Conservation (phyloP, 2,329 filamentous ascomycete species). For the Anisogramma anomala region DNA sequence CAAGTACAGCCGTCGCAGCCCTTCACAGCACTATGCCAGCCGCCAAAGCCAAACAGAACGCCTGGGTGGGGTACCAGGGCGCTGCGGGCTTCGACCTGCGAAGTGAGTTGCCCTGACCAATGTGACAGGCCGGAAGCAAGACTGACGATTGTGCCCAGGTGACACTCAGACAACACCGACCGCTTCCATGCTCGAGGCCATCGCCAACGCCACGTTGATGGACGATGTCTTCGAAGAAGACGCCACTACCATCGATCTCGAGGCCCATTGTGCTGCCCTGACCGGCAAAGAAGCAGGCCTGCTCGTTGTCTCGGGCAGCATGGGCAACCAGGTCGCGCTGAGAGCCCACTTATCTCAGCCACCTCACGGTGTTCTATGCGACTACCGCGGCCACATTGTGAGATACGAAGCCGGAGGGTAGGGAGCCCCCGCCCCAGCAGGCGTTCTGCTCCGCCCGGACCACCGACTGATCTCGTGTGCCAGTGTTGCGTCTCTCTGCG, state of each 20-base stretch:
- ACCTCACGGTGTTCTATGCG: conserved; percentile 69
- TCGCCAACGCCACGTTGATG: conserved; percentile 60
- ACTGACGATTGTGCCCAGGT: conserved; percentile 23
- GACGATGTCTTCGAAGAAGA: conserved; percentile 83
- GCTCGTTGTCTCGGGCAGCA: conserved; percentile 80
- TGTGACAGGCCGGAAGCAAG: not conserved
- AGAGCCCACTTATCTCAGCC: conserved; percentile 67
- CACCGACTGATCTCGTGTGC: not conserved
- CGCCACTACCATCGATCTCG: conserved; percentile 62
- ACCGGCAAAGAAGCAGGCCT: conserved; percentile 66
- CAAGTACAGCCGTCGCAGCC: not conserved
- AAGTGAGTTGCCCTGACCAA: conserved; percentile 22
- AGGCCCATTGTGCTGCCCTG: conserved; percentile 60
- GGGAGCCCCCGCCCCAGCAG: conserved; percentile 15
- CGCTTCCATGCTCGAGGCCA: conserved; percentile 67
- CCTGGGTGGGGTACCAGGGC: conserved; percentile 29
- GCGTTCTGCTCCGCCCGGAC: not conserved
- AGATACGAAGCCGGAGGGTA: conserved; percentile 53
- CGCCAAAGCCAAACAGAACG: conserved; percentile 13
- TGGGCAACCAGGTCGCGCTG: conserved; percentile 84
- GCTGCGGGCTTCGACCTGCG: conserved; percentile 29
- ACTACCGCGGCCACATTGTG: conserved; percentile 67
- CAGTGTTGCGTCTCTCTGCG: conserved; percentile 59
- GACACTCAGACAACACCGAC: conserved; percentile 62
- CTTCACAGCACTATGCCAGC: conserved; percentile 7